Percentiles rank a stretch among this genome's conserved stretches.
phyloP scores from a whole-genome alignment of 1,139 yeast species.

The Geotrichum aggregatum region DNA sequence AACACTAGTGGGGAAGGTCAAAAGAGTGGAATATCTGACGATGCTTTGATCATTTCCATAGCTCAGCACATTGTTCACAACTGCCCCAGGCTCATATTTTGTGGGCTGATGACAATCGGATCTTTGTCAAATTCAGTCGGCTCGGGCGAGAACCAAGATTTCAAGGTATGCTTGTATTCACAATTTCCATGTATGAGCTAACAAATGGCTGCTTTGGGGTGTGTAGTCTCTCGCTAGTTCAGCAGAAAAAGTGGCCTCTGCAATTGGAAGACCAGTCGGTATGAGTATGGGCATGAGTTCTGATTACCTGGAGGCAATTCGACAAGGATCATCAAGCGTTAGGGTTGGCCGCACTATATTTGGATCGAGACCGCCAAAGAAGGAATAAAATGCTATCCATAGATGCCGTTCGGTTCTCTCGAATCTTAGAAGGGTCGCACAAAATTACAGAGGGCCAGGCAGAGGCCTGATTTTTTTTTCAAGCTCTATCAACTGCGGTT shows the following conservation, averaged over 20 bases:
- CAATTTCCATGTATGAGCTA: neutral
- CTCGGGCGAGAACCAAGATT: constrained; percentile 64
- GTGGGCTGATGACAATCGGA: constrained; percentile 95
- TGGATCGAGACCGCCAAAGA: constrained; percentile 48
- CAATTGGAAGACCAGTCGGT: constrained; percentile 46
- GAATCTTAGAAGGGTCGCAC: too few species aligned
- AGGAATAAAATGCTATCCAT: too few species aligned
- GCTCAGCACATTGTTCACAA: constrained; percentile 50
- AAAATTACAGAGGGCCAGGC: too few species aligned
- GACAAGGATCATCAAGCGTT: constrained; percentile 83
- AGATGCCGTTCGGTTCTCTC: too few species aligned
- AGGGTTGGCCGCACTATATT: constrained; percentile 91
- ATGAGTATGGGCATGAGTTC: constrained; percentile 98
- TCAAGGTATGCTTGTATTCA: constrained; percentile 37
- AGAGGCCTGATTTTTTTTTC: too few species aligned
- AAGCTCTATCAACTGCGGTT: too few species aligned
- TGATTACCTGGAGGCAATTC: constrained; percentile 80
- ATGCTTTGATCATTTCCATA: constrained; percentile 44
- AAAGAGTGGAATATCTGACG: constrained; percentile 67
- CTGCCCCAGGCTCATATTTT: constrained; percentile 55
- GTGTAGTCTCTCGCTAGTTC: constrained; percentile 46
- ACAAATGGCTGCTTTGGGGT: neutral
- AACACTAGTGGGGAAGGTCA: constrained; percentile 89
- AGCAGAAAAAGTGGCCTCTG: constrained; percentile 48
- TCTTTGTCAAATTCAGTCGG: constrained; percentile 59